These are phyloP conservation scores for Phytophthora fragariaefolia DNA, from an alignment of 352 stramenopile genomes.

Conservation along the genomic window DNA sequence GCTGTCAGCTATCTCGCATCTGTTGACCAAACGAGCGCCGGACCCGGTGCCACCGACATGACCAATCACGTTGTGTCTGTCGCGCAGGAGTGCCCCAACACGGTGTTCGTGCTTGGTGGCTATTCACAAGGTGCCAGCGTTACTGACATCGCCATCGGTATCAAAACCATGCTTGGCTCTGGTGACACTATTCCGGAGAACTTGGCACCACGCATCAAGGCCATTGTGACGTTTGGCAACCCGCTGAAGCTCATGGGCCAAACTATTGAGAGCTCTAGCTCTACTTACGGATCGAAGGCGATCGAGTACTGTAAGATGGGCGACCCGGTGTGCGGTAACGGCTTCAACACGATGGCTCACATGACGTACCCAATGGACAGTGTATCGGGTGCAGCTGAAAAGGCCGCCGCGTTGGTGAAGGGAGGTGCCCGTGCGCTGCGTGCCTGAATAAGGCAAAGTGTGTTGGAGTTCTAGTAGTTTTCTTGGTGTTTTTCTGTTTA, in stretches of 20 bases:
- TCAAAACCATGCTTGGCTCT: slow-evolving; percentile 33
- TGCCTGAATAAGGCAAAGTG: too few species aligned
- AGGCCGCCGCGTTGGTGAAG: slow-evolving; percentile 31
- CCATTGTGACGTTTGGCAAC: slow-evolving; percentile 47
- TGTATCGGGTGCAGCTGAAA: slow-evolving; percentile 27
- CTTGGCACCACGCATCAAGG: slow-evolving; percentile 23
- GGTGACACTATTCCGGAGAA: slow-evolving; percentile 35
- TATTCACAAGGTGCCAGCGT: slow-evolving; percentile 48
- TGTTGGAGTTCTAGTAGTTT: too few species aligned
- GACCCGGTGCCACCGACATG: slow-evolving; percentile 41
- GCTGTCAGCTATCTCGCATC: slow-evolving; percentile 40
- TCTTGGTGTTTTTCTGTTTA: too few species aligned
- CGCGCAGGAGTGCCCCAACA: slow-evolving; percentile 36
- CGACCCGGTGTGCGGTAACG: slow-evolving; percentile 38
- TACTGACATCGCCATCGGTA: slow-evolving; percentile 41
- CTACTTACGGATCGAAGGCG: slow-evolving; percentile 34
- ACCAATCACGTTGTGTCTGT: slow-evolving; percentile 38
- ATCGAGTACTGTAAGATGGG: slow-evolving; percentile 43
- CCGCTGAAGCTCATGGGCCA: slow-evolving; percentile 39
- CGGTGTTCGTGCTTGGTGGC: slow-evolving; percentile 37
- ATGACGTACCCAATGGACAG: slow-evolving; percentile 40
- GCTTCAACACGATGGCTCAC: slow-evolving; percentile 41
- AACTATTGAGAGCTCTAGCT: slow-evolving; percentile 36
- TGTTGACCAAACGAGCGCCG: slow-evolving; percentile 33
- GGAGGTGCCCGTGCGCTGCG: background rate